Base-by-base conservation (phyloP, 768 basidiomycete species). In the Suillus lakei region DNA sequence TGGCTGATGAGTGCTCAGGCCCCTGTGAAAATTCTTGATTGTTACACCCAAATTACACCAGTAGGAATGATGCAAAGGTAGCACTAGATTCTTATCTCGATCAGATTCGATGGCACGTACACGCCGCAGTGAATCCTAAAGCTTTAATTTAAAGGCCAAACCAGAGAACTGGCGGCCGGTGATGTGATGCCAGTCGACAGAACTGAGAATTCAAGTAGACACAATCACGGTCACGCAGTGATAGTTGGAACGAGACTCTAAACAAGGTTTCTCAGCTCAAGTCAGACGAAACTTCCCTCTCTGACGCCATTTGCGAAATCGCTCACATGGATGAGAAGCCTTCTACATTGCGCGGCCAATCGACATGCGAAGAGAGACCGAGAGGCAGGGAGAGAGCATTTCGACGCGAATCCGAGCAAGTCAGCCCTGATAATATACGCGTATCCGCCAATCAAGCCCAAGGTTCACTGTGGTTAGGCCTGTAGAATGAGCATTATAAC, bases 401-500 rank as follows among this genome's bases (percentile, higher is more conserved):
- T 26, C 2, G 18, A 28, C 28, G 50, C 50, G 4, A 51, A 51
- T 51, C 50, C 16, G 50, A 28, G 16, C 26, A 16, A 51, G 26
- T 53, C 53, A 32, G 13, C 6, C 53, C 16, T n/a, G n/a, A 59
- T 21, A 30, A 59, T 13, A 59, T 30, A 43, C 21, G 21, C 28
- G 28, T 39, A 41, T 39, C 38, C 1, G 16, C 18, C 15, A 18
- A 58, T n/a, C 53, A 18, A 26, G 5, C 16, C 5, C 36, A 10
- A 41, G 5, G 39, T 28, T 43, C 16, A 30, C 39, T 59, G 38
- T 38, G 26, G 18, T 18, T 30, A 59, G 1, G 21, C 41, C 8
- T 41, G 38, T 54, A 54, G 30, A 54, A 51, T 26, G 34, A 44
- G 36, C 36, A 62, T 41, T 30, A 64, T 44, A 26, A 74, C 51